phyloP scores from a whole-genome alignment of 805 yeast genomes.

The Wickerhamiella qilinensis region DNA sequence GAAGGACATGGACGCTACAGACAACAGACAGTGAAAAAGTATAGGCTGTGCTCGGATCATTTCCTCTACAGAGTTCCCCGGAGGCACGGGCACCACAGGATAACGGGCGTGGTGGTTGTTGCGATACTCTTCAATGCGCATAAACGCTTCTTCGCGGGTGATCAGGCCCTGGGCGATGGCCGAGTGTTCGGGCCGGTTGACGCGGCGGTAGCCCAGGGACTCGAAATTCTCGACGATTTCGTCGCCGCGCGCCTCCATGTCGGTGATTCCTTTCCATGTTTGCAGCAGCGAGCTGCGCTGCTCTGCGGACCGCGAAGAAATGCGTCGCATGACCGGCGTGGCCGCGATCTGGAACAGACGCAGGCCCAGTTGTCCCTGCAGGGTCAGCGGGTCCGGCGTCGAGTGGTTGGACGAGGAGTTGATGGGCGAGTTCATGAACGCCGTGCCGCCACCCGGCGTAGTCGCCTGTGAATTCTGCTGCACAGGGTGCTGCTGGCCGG shows the following conservation, averaged over 20 bases:
- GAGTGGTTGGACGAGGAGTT: background rate
- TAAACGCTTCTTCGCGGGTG: conserved; percentile 40
- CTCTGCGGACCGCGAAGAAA: conserved; percentile 3
- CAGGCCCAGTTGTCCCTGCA: conserved; percentile 2
- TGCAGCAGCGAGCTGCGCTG: conserved; percentile 13
- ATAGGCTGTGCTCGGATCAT: conserved; percentile 40
- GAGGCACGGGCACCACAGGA: conserved; percentile 44
- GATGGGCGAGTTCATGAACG: background rate
- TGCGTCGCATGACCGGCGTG: conserved; percentile 2
- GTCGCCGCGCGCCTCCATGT: conserved; percentile 37
- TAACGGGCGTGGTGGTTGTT: conserved; percentile 29
- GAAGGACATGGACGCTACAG: conserved; percentile 32
- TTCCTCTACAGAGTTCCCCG: conserved; percentile 28
- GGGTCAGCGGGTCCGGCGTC: background rate
- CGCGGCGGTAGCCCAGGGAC: conserved; percentile 7
- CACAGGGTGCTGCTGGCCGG: too few species aligned
- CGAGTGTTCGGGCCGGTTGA: conserved; percentile 15
- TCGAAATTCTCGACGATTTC: conserved; percentile 26
- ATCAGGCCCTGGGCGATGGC: conserved; percentile 42
- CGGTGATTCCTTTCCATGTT: conserved; percentile 14
- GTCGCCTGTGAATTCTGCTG: too few species aligned
- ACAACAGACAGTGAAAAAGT: conserved; percentile 48
- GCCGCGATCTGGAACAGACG: conserved; percentile 5
- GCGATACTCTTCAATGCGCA: conserved; percentile 36
- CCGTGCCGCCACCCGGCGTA: background rate